A percentile compares a stretch with the other conserved stretches of the same genome.
These are phyloP conservation scores for Colletotrichum sidae DNA, from an alignment of 2,329 filamentous ascomycete species.

Conservation along the genomic window DNA sequence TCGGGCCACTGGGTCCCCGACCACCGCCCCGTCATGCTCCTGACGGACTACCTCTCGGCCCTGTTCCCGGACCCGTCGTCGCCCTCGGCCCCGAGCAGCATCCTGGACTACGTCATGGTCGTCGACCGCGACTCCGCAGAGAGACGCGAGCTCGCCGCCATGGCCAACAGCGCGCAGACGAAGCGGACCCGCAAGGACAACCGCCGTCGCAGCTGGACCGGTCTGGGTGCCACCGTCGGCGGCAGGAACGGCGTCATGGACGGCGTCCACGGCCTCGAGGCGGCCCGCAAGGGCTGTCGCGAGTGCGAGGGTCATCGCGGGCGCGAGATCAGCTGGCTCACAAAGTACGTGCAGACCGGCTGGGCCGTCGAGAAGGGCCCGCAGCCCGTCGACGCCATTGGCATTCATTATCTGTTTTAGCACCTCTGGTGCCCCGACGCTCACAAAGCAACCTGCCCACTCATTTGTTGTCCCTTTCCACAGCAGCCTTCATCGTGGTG, in stretches of 20 bases:
- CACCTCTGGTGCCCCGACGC: not conserved
- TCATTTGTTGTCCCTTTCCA: no score
- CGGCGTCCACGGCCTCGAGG: constrained; percentile 49
- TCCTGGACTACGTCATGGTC: constrained; percentile 48
- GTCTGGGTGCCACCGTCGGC: constrained; percentile 48
- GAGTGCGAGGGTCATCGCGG: constrained; percentile 47
- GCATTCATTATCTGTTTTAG: constrained; percentile 9
- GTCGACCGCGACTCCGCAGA: constrained; percentile 55
- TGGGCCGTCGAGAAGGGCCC: constrained; percentile 32
- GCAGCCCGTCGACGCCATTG: constrained; percentile 35
- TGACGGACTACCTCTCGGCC: constrained; percentile 51
- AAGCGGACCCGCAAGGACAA: constrained; percentile 40
- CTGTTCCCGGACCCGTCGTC: constrained; percentile 47
- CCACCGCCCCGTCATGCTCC: constrained; percentile 36
- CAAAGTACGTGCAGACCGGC: constrained; percentile 37
- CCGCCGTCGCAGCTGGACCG: constrained; percentile 55
- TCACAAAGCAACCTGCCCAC: not conserved
- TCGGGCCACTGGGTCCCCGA: constrained; percentile 22
- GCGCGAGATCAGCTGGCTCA: constrained; percentile 48
- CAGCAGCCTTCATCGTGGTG: no score
- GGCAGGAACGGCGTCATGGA: constrained; percentile 45
- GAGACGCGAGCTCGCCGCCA: constrained; percentile 54
- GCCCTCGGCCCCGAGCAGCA: constrained; percentile 37
- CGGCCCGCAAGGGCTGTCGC: constrained; percentile 47
- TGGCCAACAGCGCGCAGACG: constrained; percentile 46